A percentile compares a stretch with the other conserved stretches of the same genome.
phyloP scores from a whole-genome alignment of 176 grass and related monocot species.

The Phoenix roebelenii region DNA sequence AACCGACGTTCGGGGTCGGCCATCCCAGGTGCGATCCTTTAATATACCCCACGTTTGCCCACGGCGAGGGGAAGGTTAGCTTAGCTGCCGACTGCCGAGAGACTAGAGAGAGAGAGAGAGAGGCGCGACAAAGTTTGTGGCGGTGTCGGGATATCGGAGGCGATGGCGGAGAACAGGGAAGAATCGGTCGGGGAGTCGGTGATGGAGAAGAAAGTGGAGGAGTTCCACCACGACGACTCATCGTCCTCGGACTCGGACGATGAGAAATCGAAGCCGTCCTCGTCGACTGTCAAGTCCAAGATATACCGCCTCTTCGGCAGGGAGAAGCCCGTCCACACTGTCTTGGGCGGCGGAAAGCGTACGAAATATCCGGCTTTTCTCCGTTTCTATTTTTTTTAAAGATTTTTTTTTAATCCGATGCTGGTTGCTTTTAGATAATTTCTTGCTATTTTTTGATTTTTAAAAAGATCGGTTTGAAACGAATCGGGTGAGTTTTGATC shows the following conservation, averaged over 20 bases:
- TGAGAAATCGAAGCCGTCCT: neutral
- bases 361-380: neutral
- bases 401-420: neutral
- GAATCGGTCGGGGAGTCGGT: neutral
- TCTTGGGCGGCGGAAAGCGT: slow-evolving; percentile 38
- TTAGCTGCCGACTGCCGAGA: too few relatives aligned
- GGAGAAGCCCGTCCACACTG: slow-evolving; percentile 26
- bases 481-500: neutral
- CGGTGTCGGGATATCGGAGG: too few relatives aligned
- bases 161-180: neutral
- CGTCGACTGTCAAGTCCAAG: slow-evolving; percentile 15
- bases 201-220: slow-evolving; percentile 2
- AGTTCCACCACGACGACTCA: slow-evolving; percentile 1
- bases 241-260: slow-evolving; percentile 5
- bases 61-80: too few relatives aligned
- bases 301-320: slow-evolving; percentile 36
- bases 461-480: neutral
- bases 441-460: too few relatives aligned
- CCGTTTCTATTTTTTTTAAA: neutral
- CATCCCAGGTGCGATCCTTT: too few relatives aligned
- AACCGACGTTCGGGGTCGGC: too few relatives aligned
- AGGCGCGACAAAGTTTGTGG: too few relatives aligned
- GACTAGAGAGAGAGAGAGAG: too few relatives aligned
- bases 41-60: too few relatives aligned
- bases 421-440: too few relatives aligned